A percentile compares a stretch with the other conserved stretches of the same genome.
Conservation (phyloP, 2,329 filamentous ascomycete species). For the Aspergillus aculeatus region DNA sequence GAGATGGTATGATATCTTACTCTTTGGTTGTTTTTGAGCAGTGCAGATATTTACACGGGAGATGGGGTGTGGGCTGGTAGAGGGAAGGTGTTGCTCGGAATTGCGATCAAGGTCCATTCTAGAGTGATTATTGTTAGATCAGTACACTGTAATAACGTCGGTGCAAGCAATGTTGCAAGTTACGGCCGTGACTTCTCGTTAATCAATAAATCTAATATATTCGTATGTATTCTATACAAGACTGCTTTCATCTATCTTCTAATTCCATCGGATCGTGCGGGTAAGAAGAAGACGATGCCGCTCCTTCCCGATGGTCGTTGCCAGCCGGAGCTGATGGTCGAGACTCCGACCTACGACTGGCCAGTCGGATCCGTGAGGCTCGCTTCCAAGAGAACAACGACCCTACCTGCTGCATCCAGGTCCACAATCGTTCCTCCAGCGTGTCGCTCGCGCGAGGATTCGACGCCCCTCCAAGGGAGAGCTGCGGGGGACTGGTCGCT, state of each 20-base stretch:
- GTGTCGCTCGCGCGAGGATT: slow-evolving; percentile 22
- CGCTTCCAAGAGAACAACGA: slow-evolving; percentile 20
- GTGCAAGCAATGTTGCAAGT: no score
- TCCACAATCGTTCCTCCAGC: slow-evolving; percentile 39
- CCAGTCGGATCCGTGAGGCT: slow-evolving; percentile 14
- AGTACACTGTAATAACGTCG: no score
- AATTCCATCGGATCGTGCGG: slow-evolving; percentile 25
- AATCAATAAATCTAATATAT: not conserved
- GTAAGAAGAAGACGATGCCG: not conserved
- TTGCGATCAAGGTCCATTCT: no score
- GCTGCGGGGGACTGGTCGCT: slow-evolving; percentile 30
- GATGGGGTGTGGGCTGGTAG: no score
- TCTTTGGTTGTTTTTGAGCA: no score
- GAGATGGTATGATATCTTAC: no score
- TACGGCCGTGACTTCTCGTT: no score
- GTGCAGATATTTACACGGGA: no score
- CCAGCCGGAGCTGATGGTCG: not conserved
- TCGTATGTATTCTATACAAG: slow-evolving; percentile 1
- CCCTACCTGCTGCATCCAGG: slow-evolving; percentile 35
- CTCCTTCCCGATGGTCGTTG: not conserved
- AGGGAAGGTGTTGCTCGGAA: no score
- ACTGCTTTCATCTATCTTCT: slow-evolving; percentile 34
- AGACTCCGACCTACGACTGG: slow-evolving; percentile 19
- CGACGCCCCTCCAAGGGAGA: slow-evolving; percentile 21
- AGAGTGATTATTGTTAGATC: no score